These are phyloP conservation scores for Saprolegnia diclina DNA, from an alignment of 352 stramenopile species.

Conservation along the genomic window DNA sequence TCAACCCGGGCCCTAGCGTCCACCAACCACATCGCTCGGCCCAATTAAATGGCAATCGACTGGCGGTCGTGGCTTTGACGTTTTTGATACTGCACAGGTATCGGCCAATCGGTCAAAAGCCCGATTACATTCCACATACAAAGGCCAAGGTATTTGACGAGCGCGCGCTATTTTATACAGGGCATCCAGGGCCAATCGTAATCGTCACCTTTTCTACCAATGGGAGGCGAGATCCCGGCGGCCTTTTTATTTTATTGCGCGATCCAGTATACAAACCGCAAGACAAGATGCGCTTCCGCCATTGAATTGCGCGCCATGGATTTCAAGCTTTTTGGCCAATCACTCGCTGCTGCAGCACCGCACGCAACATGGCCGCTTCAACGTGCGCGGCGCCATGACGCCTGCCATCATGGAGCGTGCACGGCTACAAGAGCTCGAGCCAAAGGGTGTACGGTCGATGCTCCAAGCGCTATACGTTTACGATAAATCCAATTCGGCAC, in stretches of 20 bases:
- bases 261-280: not conserved
- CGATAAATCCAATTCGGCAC: too few relatives aligned
- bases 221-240: not conserved
- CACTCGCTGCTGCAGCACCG: not conserved
- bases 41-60: slow-evolving; percentile 6
- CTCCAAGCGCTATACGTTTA: too few relatives aligned
- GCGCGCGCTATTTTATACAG: slow-evolving; percentile 3
- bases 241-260: not conserved
- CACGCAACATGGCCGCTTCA: too few relatives aligned
- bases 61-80: slow-evolving; percentile 7
- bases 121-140: slow-evolving; percentile 17
- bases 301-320: not conserved
- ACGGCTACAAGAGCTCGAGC: too few relatives aligned
- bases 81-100: not conserved
- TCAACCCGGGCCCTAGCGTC: slow-evolving; percentile 9
- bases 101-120: not conserved
- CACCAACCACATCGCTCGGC: slow-evolving; percentile 22
- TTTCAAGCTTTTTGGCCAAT: not conserved
- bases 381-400: too few relatives aligned
- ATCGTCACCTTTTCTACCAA: slow-evolving; percentile 12
- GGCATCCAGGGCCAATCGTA: slow-evolving; percentile 13
- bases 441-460: too few relatives aligned
- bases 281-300: not conserved
- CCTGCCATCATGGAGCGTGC: too few relatives aligned
- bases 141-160: not conserved